Base-by-base conservation (phyloP, 306 rosid species). In the Trichosanthes truncata region DNA sequence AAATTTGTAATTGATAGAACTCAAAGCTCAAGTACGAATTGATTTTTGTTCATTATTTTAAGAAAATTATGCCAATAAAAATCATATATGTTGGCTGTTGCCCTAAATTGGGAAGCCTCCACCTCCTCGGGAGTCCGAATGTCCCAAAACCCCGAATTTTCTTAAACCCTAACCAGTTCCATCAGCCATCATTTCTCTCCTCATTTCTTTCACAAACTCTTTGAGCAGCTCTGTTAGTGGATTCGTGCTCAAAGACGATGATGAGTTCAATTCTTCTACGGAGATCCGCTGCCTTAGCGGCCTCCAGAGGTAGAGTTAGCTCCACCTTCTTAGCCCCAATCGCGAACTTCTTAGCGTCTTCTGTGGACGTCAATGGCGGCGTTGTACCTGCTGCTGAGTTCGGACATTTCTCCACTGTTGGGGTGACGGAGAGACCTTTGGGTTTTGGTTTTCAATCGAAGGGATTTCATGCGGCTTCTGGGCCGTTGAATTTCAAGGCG, bases 401-500 rank as follows among this genome's bases (percentile, higher is more conserved):
- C 5, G 76, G 80, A 18, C 79, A 55, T 18, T 81, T 84, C 29
- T 78, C 87, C 35, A 31, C 14, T 48, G 74, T 26, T 9, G 61
- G 26, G 55, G 80, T 4, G 7, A 49, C 46, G 45, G 84, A 65
- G 75, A 65, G 56, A 4, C 11, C 79, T 14, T 56, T 36, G 31
- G 82, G 81, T 77, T 82, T 74, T 36, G 81, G 77, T 77, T 68
- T 59, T 46, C 83, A 25, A 63, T 80, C 80, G 15, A 81, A 87
- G 21, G 62, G 77, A 79, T 88, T 96, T 33, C 97, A 90, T 78
- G 76, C 86, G 23, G 83, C 62, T 29, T 57, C 91, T 15, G 80
- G 84, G 66, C 88, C 90, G 5, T 84, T 93, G 85, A 77, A 45
- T 83, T 91, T 84, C 53, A 87, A 81, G 26, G 84, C 94, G 7